A percentile compares a stretch with the other conserved stretches of the same genome.
phyloP scores from a whole-genome alignment of 305 asterid genomes.

The Nicotiana rustica region DNA sequence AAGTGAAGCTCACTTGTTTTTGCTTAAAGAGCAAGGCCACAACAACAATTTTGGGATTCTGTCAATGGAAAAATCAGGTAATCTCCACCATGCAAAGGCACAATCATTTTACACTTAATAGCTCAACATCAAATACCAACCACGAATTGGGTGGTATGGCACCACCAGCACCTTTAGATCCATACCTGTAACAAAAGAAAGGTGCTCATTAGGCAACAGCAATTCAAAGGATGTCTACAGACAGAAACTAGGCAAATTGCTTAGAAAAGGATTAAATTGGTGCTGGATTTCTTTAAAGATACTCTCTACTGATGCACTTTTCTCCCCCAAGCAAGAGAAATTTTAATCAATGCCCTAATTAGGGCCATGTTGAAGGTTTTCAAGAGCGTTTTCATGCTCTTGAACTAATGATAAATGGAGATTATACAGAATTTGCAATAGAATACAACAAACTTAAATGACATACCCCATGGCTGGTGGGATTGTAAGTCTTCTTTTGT shows the following conservation, averaged over 20 bases:
- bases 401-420: background rate
- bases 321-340: background rate
- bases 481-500: slow-evolving; percentile 56
- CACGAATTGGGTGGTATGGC: slow-evolving; percentile 81
- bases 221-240: background rate
- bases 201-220: background rate
- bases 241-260: slow-evolving; percentile 16
- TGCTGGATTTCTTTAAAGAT: background rate
- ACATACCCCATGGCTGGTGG: slow-evolving; percentile 83
- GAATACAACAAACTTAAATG: background rate
- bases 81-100: background rate
- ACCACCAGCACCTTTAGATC: slow-evolving; percentile 62
- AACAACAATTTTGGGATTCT: background rate
- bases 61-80: background rate
- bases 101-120: slow-evolving; percentile 64
- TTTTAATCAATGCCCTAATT: background rate
- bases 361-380: background rate
- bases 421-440: background rate
- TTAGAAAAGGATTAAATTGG: background rate
- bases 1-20: slow-evolving; percentile 5
- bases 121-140: slow-evolving; percentile 90
- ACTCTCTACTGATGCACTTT: background rate
- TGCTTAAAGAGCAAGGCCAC: background rate
- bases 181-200: slow-evolving; percentile 64
- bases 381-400: background rate